phyloP scores from a whole-genome alignment of 2,329 filamentous ascomycete genomes.

The Ophiostoma montium region DNA sequence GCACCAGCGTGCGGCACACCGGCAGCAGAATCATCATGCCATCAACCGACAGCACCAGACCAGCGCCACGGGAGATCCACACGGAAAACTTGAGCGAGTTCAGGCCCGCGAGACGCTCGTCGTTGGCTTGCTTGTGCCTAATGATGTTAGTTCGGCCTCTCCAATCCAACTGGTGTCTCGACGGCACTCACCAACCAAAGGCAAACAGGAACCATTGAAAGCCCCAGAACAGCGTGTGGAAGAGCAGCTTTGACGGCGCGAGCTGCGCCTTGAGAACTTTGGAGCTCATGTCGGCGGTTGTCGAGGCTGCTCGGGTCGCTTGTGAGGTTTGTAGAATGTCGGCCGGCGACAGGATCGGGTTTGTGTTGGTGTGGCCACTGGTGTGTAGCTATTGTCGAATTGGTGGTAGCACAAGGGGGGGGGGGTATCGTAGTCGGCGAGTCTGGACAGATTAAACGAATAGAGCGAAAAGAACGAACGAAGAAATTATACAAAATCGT shows the following conservation, averaged over 20 bases:
- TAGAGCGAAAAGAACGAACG: constrained; percentile 22
- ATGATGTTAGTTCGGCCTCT: constrained; percentile 14
- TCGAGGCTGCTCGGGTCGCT: constrained; percentile 2
- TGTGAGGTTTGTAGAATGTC: constrained; percentile 26
- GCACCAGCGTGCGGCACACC: constrained; percentile 84
- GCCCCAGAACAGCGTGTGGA: constrained; percentile 70
- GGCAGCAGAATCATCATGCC: constrained; percentile 78
- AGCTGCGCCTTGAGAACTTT: constrained; percentile 48
- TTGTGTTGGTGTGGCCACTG: neutral
- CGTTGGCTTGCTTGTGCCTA: constrained; percentile 52
- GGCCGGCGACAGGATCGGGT: constrained; percentile 35
- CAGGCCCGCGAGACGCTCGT: constrained; percentile 56
- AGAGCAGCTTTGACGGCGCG: constrained; percentile 55
- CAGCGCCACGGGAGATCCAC: constrained; percentile 91
- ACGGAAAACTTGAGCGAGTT: constrained; percentile 80
- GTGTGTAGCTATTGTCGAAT: neutral
- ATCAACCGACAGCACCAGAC: constrained; percentile 72
- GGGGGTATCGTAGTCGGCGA: no score
- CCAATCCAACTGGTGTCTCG: constrained; percentile 24
- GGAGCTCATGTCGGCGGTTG: constrained; percentile 27
- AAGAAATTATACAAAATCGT: constrained; percentile 16
- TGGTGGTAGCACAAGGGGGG: neutral
- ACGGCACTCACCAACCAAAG: constrained; percentile 51
- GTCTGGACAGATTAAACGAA: neutral
- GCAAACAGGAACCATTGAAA: constrained; percentile 69